Percentiles rank a stretch among this genome's conserved stretches.
Evolutionary conservation across 1,139 yeast genomes (phyloP).

Genomic region (Suhomyces yuchorum): DNA sequence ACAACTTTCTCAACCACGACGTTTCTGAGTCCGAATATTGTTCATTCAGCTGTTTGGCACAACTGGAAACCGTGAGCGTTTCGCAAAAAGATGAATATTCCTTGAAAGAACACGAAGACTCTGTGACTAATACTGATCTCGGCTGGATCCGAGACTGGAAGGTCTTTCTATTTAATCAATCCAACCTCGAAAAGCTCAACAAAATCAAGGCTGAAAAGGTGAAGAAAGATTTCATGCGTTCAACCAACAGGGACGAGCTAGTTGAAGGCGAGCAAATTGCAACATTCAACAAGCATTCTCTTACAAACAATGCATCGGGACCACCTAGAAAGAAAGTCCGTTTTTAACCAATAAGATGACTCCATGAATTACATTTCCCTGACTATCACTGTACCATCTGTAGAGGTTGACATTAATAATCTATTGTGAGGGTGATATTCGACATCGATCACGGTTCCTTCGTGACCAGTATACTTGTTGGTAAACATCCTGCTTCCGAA

Average conservation of each 20-base stretch:
- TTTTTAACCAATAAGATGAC: constrained; percentile 17
- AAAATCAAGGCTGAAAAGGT: constrained; percentile 29
- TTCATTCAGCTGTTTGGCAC: constrained; percentile 29
- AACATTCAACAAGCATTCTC: not conserved
- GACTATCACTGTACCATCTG: constrained; percentile 53
- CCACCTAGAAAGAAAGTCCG: constrained; percentile 27
- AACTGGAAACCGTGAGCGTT: constrained; percentile 4
- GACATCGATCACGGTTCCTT: constrained; percentile 62
- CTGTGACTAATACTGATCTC: not conserved
- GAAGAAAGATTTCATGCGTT: constrained; percentile 19
- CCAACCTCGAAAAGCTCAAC: constrained; percentile 40
- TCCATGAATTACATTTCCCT: constrained; percentile 23
- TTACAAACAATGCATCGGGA: not conserved
- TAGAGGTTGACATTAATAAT: constrained; percentile 47
- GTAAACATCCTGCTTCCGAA: constrained; percentile 49
- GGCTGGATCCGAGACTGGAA: constrained; percentile 37
- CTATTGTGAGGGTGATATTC: constrained; percentile 45
- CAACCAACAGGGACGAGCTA: constrained; percentile 15
- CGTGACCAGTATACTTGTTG: constrained; percentile 59
- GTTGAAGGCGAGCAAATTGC: constrained; percentile 9
- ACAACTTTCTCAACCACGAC: constrained; percentile 44
- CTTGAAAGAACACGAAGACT: constrained; percentile 25
- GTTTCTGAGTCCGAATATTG: constrained; percentile 31
- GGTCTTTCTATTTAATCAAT: constrained; percentile 46
- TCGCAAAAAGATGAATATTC: constrained; percentile 23